These are phyloP conservation scores for Fraxinus xanthoxyloides DNA, from an alignment of 305 asterid species.

Conservation along the genomic window DNA sequence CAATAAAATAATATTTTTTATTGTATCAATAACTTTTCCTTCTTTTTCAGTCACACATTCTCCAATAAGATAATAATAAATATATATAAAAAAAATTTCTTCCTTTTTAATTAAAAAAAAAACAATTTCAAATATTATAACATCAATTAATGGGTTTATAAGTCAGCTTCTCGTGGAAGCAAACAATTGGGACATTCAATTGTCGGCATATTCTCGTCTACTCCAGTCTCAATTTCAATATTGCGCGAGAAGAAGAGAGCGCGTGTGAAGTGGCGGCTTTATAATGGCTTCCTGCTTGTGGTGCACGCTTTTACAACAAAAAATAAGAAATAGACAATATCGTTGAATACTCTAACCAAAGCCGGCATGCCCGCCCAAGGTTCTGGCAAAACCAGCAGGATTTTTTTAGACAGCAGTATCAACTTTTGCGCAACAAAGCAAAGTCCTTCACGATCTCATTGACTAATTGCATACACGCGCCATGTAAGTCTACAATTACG, in stretches of 20 bases:
- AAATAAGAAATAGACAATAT: background rate
- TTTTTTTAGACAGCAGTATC: background rate
- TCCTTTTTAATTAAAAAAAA: too few relatives aligned
- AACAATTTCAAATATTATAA: too few relatives aligned
- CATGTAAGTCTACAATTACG: background rate
- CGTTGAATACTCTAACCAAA: background rate
- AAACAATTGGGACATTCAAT: background rate
- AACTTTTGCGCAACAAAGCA: background rate
- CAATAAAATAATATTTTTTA: too few relatives aligned
- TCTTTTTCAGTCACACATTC: too few relatives aligned
- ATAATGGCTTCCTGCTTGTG: background rate
- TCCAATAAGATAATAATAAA: too few relatives aligned
- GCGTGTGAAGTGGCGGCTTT: slow-evolving; percentile 11
- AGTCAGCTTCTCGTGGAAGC: background rate
- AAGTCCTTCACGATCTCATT: background rate
- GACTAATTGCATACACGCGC: background rate
- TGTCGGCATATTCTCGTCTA: background rate
- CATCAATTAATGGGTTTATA: too few relatives aligned
- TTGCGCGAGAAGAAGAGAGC: background rate
- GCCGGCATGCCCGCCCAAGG: slow-evolving; percentile 22
- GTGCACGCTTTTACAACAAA: background rate
- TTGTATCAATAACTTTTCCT: too few relatives aligned
- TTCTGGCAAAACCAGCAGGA: slow-evolving; percentile 9
- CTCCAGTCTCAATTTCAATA: background rate
- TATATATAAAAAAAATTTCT: too few relatives aligned